phyloP scores from a whole-genome alignment of 1,139 yeast genomes.

The Saccharomyces pastorianus region DNA sequence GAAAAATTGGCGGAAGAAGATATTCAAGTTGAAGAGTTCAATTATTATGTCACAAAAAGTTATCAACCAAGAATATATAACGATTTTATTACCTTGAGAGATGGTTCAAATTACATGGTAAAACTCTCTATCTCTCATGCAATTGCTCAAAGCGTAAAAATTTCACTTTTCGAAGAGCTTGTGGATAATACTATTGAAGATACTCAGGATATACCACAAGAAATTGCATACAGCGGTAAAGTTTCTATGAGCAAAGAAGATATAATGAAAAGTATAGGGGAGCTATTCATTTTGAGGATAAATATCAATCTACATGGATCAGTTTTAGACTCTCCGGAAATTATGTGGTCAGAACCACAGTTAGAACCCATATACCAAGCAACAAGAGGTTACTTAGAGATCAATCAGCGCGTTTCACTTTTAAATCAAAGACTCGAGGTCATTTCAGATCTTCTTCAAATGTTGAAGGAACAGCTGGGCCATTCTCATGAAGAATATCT shows the following conservation, averaged over 20 bases:
- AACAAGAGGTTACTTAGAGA: constrained; percentile 86
- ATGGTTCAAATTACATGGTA: constrained; percentile 83
- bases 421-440: constrained; percentile 89
- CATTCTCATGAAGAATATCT: constrained; percentile 86
- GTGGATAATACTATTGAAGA: constrained; percentile 95
- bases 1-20: constrained; percentile 88
- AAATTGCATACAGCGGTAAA: constrained; percentile 88
- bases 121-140: constrained; percentile 87
- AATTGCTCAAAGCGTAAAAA: constrained; percentile 85
- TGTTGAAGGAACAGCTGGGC: constrained; percentile 94
- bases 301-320: constrained; percentile 92
- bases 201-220: constrained; percentile 93
- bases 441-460: constrained; percentile 82
- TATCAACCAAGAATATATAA: constrained; percentile 93
- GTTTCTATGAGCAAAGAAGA: constrained; percentile 91
- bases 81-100: constrained; percentile 86
- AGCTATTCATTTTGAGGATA: constrained; percentile 80
- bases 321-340: constrained; percentile 88
- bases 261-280: constrained; percentile 95
- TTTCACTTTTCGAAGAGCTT: constrained; percentile 86
- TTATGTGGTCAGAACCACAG: constrained; percentile 98
- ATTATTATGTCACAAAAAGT: constrained; percentile 83
- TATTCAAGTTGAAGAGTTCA: constrained; percentile 87
- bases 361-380: constrained; percentile 96
- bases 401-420: constrained; percentile 83